Evolutionary conservation across 306 rosid genomes (phyloP).

Genomic region (Begonia peltatifolia): DNA sequence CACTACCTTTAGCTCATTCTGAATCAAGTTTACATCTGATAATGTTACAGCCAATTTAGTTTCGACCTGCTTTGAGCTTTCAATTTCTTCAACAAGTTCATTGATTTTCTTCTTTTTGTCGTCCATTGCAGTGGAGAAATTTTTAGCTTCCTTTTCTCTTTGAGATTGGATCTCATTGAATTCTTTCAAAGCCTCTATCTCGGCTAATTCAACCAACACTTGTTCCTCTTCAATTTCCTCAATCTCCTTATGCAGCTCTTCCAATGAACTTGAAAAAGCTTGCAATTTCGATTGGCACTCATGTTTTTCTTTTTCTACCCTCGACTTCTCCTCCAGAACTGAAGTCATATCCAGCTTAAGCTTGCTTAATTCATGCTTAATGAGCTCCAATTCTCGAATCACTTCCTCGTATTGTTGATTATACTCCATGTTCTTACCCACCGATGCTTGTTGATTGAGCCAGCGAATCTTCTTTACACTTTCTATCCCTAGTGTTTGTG

Average conservation of each 20-base stretch:
- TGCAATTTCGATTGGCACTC: constrained; percentile 26
- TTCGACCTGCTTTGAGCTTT: constrained; percentile 47
- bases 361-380: constrained; percentile 49
- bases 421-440: constrained; percentile 16
- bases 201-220: constrained; percentile 67
- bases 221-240: constrained; percentile 68
- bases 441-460: constrained; percentile 6
- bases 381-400: constrained; percentile 49
- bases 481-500: constrained; percentile 25
- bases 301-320: constrained; percentile 34
- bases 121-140: constrained; percentile 29
- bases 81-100: constrained; percentile 31
- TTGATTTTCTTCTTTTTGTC: constrained; percentile 24
- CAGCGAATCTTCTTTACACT: constrained; percentile 20
- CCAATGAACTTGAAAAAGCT: constrained; percentile 22
- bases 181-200: constrained; percentile 80
- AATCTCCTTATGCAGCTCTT: constrained; percentile 44
- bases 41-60: constrained; percentile 38
- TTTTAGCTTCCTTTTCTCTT: constrained; percentile 37
- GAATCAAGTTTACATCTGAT: constrained; percentile 52
- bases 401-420: constrained; percentile 25
- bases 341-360: constrained; percentile 69
- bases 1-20: constrained; percentile 35
- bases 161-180: constrained; percentile 32
- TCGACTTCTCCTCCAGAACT: constrained; percentile 37